Evolutionary conservation across 176 grass and related monocot species (phyloP), one percentile per base, ranked within the genome.

Genomic region (Raddia guianensis): DNA sequence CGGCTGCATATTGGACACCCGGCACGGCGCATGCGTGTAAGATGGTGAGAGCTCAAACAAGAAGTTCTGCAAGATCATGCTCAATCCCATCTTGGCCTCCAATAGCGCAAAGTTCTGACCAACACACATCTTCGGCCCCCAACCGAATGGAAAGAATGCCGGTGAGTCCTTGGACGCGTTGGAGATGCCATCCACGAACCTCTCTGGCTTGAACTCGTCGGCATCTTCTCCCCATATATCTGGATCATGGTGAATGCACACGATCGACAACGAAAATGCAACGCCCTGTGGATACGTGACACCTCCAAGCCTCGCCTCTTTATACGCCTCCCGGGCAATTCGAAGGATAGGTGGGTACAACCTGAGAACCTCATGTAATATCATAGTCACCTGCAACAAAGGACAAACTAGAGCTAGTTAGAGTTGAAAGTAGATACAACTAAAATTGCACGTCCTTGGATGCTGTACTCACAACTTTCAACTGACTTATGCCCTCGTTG

Each of bases 391-490:
- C 27, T 27, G 27, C 27, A 27, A 27, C 27, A 27, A 27, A 27
- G 27, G 27, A 27, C 27, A 27, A 27, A 27, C 27, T 27, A 27
- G 27, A 27, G 27, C 27, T 27, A 27, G 27, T 27, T 27, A 27
- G 27, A 27, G 27, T 27, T 27, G 27, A 27, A 27, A 27, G 27
- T 27, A 27, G 27, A 27, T 27, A 27, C 27, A 27, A 27, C 27
- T 27, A 27, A 27, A 27, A 27, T 27, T 66, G 1, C 1, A 11
- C 73, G 27, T 21, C 14, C 42, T 19, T 0, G 19, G 33, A 16
- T 49, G 9, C 2, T 52, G 4, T 3, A 58, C 93, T 97, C 48
- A 93, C 93, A 9, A 79, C 78, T 56, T 89, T 97, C 16, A 97
- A 80, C 5, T 74, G 70, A 66, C 61, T 89, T 8, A 93, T 61